A percentile compares a stretch with the other conserved stretches of the same genome.
Conservation (phyloP, 2,329 filamentous ascomycete species). For the Chalara sp. region DNA sequence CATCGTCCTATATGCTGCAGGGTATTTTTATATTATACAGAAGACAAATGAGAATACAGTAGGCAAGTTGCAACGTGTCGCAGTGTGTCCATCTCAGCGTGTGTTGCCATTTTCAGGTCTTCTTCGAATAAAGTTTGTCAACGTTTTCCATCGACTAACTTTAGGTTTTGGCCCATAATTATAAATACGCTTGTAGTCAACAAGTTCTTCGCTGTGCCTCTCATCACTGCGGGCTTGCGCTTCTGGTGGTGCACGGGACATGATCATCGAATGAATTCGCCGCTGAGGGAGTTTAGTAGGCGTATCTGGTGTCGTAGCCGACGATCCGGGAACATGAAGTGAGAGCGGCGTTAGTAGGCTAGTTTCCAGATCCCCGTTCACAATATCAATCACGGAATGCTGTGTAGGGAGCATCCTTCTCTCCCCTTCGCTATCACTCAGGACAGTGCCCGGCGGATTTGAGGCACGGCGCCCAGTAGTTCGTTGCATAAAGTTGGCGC, state of each 20-base stretch:
- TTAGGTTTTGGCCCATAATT: slow-evolving; percentile 11
- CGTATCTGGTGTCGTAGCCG: slow-evolving; percentile 14
- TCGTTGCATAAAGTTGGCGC: slow-evolving; percentile 39
- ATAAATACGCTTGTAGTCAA: no score
- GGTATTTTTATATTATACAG: no score
- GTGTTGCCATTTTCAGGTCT: background rate
- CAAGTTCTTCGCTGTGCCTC: no score
- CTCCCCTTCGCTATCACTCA: slow-evolving; percentile 23
- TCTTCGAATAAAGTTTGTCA: slow-evolving; percentile 21
- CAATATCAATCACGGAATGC: slow-evolving; percentile 6
- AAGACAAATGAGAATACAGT: no score
- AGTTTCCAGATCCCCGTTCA: background rate
- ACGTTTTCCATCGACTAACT: slow-evolving; percentile 19
- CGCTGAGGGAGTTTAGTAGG: slow-evolving; percentile 12
- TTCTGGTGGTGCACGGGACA: no score
- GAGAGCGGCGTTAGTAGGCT: slow-evolving; percentile 4
- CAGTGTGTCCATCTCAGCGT: background rate
- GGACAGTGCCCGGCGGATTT: slow-evolving; percentile 15
- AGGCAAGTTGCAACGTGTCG: no score
- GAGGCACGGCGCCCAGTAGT: slow-evolving; percentile 17
- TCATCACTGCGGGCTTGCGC: no score
- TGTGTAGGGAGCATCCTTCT: slow-evolving; percentile 5
- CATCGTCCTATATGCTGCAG: no score
- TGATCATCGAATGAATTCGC: slow-evolving; percentile 15
- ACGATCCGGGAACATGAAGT: slow-evolving; percentile 8